Evolutionary conservation across 1,284 basidiomycete species (phyloP).

Genomic region (Xanthoconium separans): DNA sequence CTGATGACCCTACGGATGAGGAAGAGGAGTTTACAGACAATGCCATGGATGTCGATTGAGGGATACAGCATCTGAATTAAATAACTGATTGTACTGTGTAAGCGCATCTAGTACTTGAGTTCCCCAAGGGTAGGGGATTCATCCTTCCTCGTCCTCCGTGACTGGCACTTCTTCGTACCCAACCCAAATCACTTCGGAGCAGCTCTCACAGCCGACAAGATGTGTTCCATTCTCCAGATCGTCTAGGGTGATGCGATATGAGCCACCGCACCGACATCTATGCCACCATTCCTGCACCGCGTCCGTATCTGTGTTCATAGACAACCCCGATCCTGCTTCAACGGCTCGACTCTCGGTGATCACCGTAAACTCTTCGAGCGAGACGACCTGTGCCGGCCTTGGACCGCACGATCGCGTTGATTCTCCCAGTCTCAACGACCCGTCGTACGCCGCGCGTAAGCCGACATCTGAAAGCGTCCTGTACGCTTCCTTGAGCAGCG

Average conservation of each 20-base stretch:
- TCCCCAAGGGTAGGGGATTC: background rate
- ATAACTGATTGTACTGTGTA: background rate
- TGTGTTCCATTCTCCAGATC: constrained; percentile 68
- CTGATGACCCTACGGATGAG: constrained; percentile 5
- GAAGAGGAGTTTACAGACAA: constrained; percentile 11
- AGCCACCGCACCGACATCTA: constrained; percentile 68
- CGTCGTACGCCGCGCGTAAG: constrained; percentile 51
- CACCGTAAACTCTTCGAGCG: constrained; percentile 64
- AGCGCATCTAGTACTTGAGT: too few species aligned
- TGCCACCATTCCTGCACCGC: constrained; percentile 46
- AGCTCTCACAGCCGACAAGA: constrained; percentile 64
- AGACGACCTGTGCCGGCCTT: constrained; percentile 73
- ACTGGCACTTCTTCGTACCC: constrained; percentile 58
- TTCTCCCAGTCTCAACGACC: constrained; percentile 8
- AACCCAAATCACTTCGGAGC: constrained; percentile 77
- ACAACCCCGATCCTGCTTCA: constrained; percentile 10
- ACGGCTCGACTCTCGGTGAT: background rate
- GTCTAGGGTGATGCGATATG: constrained; percentile 52
- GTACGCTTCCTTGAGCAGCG: constrained; percentile 62
- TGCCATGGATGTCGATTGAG: constrained; percentile 31
- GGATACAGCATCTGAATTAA: too few species aligned
- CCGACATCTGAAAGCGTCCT: constrained; percentile 43
- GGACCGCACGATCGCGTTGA: constrained; percentile 34
- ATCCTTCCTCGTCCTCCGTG: constrained; percentile 4
- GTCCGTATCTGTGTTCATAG: background rate